Base-by-base conservation (phyloP, 2,329 filamentous ascomycete species). In the Massarina eburnea region DNA sequence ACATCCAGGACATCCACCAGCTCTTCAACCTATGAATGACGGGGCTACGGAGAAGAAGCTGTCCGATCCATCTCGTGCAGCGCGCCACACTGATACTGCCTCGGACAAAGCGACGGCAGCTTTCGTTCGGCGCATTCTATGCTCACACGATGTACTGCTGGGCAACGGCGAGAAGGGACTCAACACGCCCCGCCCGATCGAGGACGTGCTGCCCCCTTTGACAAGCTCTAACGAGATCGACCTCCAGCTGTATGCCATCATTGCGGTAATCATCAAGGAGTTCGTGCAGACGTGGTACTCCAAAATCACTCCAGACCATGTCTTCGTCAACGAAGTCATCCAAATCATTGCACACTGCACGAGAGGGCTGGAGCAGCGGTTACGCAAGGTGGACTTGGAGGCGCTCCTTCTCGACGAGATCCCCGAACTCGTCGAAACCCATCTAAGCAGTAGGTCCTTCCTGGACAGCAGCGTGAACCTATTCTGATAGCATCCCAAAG, bases 151-250 rank as follows among this genome's bases (percentile, higher is more conserved):
- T 52, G 62, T 71, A 34, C 61, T 71, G 18, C 70, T 78, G 48
- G 73, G 73, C 32, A 71, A 74, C 47, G 73, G 70, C 36, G 79
- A 85, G 45, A 74, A 78, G 37, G 64, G 61, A 20, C 76, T 55
- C 76, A 87, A 71, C 76, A 86, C 72, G 58, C 80, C 80, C 35
- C 76, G 76, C 60, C 81, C 89, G 39, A 85, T 95, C 57, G 84
- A 95, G 49, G 87, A 91, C 58, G 76, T 96, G 34, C 76, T 99
- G 36, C 94, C 92, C 48, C 91, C 91, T 30, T 78, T 99, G 62
- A 97, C 92, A 39, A 96, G 91, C 74, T 91, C 90, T 41, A 95
- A 96, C 69, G 90, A 95, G 58, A 83, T 97, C 48, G 94, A 99
- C 70, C 75, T 95, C 45, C 88, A 99, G 72, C 80, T 99, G 4